Percentiles rank a stretch among this genome's conserved stretches.
phyloP scores from a whole-genome alignment of 805 yeast genomes.

The Tetrapisispora arboricola region DNA sequence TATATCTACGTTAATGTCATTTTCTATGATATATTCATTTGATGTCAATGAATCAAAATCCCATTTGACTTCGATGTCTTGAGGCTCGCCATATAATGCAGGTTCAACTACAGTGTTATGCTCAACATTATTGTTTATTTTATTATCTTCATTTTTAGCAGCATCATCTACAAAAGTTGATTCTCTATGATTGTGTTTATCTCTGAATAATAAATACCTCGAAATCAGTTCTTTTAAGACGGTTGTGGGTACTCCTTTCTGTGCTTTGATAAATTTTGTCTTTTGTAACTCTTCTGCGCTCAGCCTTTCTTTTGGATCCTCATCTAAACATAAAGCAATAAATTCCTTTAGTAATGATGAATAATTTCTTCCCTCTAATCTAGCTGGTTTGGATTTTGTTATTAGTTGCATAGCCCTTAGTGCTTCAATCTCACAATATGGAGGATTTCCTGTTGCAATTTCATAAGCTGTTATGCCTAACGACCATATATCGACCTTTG shows the following conservation, averaged over 20 bases:
- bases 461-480: slow-evolving; percentile 90
- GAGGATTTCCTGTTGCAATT: slow-evolving; percentile 95
- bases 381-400: slow-evolving; percentile 87
- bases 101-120: slow-evolving; percentile 6
- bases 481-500: slow-evolving; percentile 96
- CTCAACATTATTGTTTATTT: slow-evolving; percentile 3
- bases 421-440: slow-evolving; percentile 92
- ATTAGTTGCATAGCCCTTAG: slow-evolving; percentile 89
- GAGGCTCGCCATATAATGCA: slow-evolving; percentile 25
- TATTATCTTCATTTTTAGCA: slow-evolving; percentile 22
- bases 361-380: slow-evolving; percentile 84
- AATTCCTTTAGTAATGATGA: slow-evolving; percentile 71
- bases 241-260: slow-evolving; percentile 49
- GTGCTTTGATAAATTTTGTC: slow-evolving; percentile 57
- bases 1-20: slow-evolving; percentile 43
- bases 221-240: slow-evolving; percentile 65
- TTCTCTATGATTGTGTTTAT: slow-evolving; percentile 41
- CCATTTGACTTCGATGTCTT: slow-evolving; percentile 66
- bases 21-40: slow-evolving; percentile 62
- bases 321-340: slow-evolving; percentile 86
- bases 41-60: slow-evolving; percentile 78
- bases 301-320: slow-evolving; percentile 81
- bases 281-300: slow-evolving; percentile 68
- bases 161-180: slow-evolving; percentile 35
- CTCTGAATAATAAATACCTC: slow-evolving; percentile 68